These are phyloP conservation scores for Phytophthora cryptogea DNA, from an alignment of 352 stramenopile species.

Conservation along the genomic window DNA sequence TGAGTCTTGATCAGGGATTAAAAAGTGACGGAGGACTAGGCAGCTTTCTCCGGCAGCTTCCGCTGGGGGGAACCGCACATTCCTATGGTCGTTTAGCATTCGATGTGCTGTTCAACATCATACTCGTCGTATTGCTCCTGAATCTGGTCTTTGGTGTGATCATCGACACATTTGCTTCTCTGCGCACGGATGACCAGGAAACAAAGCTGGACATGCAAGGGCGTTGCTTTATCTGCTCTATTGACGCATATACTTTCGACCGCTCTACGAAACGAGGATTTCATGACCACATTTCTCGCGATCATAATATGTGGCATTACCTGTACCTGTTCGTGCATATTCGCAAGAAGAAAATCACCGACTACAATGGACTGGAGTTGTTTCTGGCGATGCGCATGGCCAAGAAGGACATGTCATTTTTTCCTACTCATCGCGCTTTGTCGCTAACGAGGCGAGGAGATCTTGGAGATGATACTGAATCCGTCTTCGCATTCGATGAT, in stretches of 20 bases:
- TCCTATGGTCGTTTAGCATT: constrained; percentile 68
- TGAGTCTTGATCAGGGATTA: constrained; percentile 73
- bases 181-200: constrained; percentile 66
- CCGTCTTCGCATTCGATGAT: constrained; percentile 12
- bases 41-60: constrained; percentile 46
- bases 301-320: constrained; percentile 88
- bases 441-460: constrained; percentile 44
- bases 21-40: constrained; percentile 69
- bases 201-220: constrained; percentile 71
- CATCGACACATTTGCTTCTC: constrained; percentile 81
- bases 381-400: constrained; percentile 80
- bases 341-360: constrained; percentile 73
- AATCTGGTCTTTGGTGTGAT: constrained; percentile 84
- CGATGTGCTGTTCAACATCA: constrained; percentile 70
- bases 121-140: constrained; percentile 74
- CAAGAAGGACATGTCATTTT: constrained; percentile 78
- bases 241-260: constrained; percentile 81
- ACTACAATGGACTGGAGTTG: constrained; percentile 83
- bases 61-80: constrained; percentile 33
- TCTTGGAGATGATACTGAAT: constrained; percentile 11
- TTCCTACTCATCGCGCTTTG: constrained; percentile 66
- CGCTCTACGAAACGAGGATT: constrained; percentile 69
- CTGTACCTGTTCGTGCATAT: constrained; percentile 83
- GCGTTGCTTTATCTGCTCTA: constrained; percentile 83
- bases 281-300: constrained; percentile 70